phyloP scores from a whole-genome alignment of 352 stramenopile genomes.

The Sclerospora graminicola region DNA sequence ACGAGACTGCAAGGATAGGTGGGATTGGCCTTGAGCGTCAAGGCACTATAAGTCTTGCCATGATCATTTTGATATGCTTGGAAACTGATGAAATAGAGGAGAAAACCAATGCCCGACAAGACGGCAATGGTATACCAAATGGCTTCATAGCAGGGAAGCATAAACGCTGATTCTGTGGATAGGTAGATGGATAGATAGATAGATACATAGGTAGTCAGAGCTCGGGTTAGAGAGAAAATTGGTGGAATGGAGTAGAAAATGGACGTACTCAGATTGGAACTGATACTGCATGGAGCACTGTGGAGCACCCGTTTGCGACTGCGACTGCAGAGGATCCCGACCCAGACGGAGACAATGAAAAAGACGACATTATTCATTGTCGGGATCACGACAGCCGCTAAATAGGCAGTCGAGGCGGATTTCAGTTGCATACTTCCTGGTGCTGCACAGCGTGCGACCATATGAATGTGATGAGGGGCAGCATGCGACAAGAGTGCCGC shows the following conservation, averaged over 20 bases:
- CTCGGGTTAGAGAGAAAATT: too few species aligned
- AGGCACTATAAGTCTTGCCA: conserved; percentile 7
- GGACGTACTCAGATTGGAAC: conserved; percentile 62
- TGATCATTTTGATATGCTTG: conserved; percentile 18
- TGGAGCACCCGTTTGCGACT: conserved; percentile 60
- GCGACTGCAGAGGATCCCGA: conserved; percentile 67
- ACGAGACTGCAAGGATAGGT: conserved; percentile 51
- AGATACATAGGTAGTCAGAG: too few species aligned
- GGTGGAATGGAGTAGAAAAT: too few species aligned
- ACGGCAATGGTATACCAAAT: conserved; percentile 78
- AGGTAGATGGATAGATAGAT: too few species aligned
- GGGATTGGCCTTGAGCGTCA: conserved; percentile 9
- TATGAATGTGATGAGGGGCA: conserved; percentile 18
- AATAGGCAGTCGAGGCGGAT: conserved; percentile 26
- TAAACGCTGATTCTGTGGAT: conserved; percentile 59
- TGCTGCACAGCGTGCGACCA: conserved; percentile 35
- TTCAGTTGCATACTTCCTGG: conserved; percentile 17
- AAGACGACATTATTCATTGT: conserved; percentile 63
- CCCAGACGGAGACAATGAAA: conserved; percentile 52
- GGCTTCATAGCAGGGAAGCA: conserved; percentile 79
- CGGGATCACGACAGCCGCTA: conserved; percentile 44
- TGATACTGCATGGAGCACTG: conserved; percentile 47
- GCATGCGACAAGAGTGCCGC: conserved; percentile 25
- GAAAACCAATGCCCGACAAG: conserved; percentile 36
- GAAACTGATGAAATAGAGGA: conserved; percentile 48